Conservation (phyloP, 768 basidiomycete species). For the Termitomyces sp. region DNA sequence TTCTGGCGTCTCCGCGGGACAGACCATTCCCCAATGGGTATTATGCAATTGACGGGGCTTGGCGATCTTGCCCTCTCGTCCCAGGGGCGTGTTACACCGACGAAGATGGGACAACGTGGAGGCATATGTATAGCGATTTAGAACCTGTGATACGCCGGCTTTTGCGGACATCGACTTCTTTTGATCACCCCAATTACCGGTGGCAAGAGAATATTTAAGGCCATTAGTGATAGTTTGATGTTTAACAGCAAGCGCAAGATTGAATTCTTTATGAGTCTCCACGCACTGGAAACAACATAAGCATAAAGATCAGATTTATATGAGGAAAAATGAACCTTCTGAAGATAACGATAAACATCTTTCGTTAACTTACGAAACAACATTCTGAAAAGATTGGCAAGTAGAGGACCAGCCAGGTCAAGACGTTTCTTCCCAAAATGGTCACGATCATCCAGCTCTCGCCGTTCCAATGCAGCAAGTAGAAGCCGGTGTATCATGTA, state of each 20-base stretch:
- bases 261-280: slow-evolving; percentile 93
- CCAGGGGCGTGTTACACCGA: slow-evolving; percentile 96
- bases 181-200: slow-evolving; percentile 99
- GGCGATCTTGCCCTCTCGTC: slow-evolving; percentile 97
- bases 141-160: slow-evolving; percentile 97
- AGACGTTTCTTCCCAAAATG: slow-evolving; percentile 98
- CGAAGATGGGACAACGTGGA: slow-evolving; percentile 97
- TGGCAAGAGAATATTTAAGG: slow-evolving; percentile 94
- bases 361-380: slow-evolving; percentile 94
- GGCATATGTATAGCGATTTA: slow-evolving; percentile 98
- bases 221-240: slow-evolving; percentile 98
- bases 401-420: slow-evolving; percentile 90
- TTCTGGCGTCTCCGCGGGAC: slow-evolving; percentile 98
- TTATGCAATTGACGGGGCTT: slow-evolving; percentile 99
- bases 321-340: slow-evolving; percentile 59
- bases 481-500: slow-evolving; percentile 98
- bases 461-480: slow-evolving; percentile 86
- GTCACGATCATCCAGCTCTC: slow-evolving; percentile 98
- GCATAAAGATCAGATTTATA: slow-evolving; percentile 6
- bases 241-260: slow-evolving; percentile 86
- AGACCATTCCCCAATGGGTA: slow-evolving; percentile 99
- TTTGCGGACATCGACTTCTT: slow-evolving; percentile 98
- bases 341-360: slow-evolving; percentile 94
- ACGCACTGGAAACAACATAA: slow-evolving; percentile 64
- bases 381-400: slow-evolving; percentile 98